A percentile compares a stretch with the other conserved stretches of the same genome.
Evolutionary conservation across 192 early-diverging fungal species (phyloP).

Genomic region (Podila verticillata): DNA sequence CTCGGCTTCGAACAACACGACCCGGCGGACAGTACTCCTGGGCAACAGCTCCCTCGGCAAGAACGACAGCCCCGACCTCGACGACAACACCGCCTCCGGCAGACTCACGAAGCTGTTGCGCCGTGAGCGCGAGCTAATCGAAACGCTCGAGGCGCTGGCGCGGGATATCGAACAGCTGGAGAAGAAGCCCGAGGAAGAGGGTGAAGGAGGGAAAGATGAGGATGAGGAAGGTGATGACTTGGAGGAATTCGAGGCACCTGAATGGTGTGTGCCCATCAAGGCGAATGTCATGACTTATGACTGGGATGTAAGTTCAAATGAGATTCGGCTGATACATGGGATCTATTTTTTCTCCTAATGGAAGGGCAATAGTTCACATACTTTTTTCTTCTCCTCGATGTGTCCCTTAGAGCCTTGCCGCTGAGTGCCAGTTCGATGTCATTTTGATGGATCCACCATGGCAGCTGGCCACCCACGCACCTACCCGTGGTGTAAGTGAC

Average conservation of each 20-base stretch:
- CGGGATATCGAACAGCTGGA: constrained; percentile 35
- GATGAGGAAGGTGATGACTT: constrained; percentile 51
- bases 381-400: background rate
- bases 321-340: background rate
- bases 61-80: background rate
- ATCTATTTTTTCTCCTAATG: background rate
- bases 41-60: background rate
- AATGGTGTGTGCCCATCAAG: constrained; percentile 95
- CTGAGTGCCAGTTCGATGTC: constrained; percentile 90
- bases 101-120: constrained; percentile 26
- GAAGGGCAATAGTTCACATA: too few relatives aligned
- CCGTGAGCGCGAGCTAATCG: constrained; percentile 44
- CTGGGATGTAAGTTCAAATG: constrained; percentile 75
- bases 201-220: constrained; percentile 2
- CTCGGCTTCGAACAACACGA: background rate
- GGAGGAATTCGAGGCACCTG: constrained; percentile 88
- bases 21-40: background rate
- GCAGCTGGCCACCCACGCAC: constrained; percentile 94
- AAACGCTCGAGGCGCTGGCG: constrained; percentile 32
- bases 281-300: constrained; percentile 97
- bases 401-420: constrained; percentile 67
- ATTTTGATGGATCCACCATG: constrained; percentile 97
- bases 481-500: constrained; percentile 84
- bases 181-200: constrained; percentile 3
- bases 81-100: constrained; percentile 16